Evolutionary conservation across 2,329 filamentous ascomycete genomes (phyloP).

Genomic region (Pestalotiopsis sp.): DNA sequence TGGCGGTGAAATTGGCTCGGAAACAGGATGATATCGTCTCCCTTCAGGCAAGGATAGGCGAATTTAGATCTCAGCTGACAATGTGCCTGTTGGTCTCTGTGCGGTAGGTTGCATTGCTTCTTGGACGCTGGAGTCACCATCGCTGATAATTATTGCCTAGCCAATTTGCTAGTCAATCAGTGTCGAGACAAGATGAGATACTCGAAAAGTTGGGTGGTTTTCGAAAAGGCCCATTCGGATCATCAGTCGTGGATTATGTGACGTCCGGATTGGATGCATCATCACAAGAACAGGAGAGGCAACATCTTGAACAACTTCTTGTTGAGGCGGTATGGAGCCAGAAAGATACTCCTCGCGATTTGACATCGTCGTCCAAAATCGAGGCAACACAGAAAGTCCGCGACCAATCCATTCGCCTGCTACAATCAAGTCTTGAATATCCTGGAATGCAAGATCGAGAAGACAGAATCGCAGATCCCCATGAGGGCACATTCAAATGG

Average conservation of each 20-base stretch:
- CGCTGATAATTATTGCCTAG: not conserved
- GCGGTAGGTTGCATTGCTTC: not conserved
- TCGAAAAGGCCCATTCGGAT: not conserved
- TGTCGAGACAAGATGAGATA: not conserved
- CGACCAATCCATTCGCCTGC: not conserved
- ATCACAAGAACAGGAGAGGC: not conserved
- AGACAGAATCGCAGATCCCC: not conserved
- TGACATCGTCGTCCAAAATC: not conserved
- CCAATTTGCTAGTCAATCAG: not conserved
- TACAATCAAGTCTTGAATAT: not conserved
- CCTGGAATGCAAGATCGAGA: not conserved
- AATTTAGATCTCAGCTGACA: not conserved
- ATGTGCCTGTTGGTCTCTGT: not conserved
- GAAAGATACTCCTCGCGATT: not conserved
- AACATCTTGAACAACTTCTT: not conserved
- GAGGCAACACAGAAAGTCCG: not conserved
- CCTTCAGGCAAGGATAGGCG: not conserved
- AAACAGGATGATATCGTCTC: not conserved
- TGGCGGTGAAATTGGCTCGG: not conserved
- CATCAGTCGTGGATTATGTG: not conserved
- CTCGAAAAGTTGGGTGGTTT: not conserved
- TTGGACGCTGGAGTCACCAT: too few relatives aligned
- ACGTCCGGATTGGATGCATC: not conserved
- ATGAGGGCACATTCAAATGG: not conserved
- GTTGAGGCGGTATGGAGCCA: not conserved